These are phyloP conservation scores for Lasiosphaeria ovina DNA, from an alignment of 495 filamentous ascomycete species.

Conservation along the genomic window DNA sequence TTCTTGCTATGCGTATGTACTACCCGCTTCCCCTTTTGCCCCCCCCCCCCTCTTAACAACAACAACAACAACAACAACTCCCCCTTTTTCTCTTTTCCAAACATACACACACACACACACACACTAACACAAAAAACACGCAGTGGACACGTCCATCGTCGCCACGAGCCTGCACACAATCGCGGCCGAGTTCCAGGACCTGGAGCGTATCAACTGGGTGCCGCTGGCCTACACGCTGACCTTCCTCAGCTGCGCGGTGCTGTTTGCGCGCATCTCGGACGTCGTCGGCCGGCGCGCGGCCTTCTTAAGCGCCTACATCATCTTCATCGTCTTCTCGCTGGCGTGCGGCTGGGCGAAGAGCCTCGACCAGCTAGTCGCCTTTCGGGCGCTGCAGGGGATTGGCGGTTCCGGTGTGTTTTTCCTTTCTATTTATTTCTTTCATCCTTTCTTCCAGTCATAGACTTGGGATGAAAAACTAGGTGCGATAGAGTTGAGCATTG, in stretches of 20 bases:
- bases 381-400: slow-evolving; percentile 44
- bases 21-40: neutral
- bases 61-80: neutral
- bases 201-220: slow-evolving; percentile 45
- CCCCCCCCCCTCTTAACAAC: neutral
- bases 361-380: slow-evolving; percentile 46
- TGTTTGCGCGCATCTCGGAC: slow-evolving; percentile 53
- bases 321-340: slow-evolving; percentile 56
- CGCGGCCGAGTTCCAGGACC: slow-evolving; percentile 36
- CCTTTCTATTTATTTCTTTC: slow-evolving; percentile 1
- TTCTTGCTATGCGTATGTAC: slow-evolving; percentile 9
- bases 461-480: no score
- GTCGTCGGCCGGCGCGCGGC: slow-evolving; percentile 50
- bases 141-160: slow-evolving; percentile 45
- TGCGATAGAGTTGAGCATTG: no score
- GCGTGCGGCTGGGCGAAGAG: slow-evolving; percentile 50
- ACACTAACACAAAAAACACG: slow-evolving; percentile 25
- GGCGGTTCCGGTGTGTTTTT: slow-evolving; percentile 37
- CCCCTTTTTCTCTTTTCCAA: slow-evolving; percentile 22
- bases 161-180: slow-evolving; percentile 47
- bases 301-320: slow-evolving; percentile 43
- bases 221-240: slow-evolving; percentile 45
- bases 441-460: no score
- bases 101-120: no score
- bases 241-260: slow-evolving; percentile 45